These are phyloP conservation scores for Pestalotiopsis sp. DNA, from an alignment of 2,329 filamentous ascomycete species.

Conservation along the genomic window DNA sequence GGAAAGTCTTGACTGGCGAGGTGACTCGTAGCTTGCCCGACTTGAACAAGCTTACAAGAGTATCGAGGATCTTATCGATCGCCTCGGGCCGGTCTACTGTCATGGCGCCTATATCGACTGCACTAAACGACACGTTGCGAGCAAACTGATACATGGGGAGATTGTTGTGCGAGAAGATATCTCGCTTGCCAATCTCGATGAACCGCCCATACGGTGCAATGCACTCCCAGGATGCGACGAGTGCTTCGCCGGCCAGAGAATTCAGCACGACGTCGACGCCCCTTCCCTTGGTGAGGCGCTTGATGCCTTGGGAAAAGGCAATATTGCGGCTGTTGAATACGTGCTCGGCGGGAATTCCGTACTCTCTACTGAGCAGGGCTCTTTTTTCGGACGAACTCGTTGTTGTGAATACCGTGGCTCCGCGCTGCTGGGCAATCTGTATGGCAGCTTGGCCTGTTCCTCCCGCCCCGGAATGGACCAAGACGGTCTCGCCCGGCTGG, in stretches of 20 bases:
- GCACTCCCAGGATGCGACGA: conserved; percentile 29
- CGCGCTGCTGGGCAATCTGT: conserved; percentile 3
- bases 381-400: conserved; percentile 27
- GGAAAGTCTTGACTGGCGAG: too few relatives aligned
- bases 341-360: conserved; percentile 24
- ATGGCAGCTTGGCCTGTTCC: conserved; percentile 16
- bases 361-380: conserved; percentile 22
- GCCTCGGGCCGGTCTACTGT: too few relatives aligned
- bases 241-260: conserved; percentile 10
- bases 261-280: conserved; percentile 10
- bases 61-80: too few relatives aligned
- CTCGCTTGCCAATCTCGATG: conserved; percentile 31
- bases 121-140: conserved; percentile 28
- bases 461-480: conserved; percentile 19
- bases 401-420: conserved; percentile 26
- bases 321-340: conserved; percentile 26
- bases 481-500: conserved; percentile 7
- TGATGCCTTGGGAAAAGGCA: conserved; percentile 23
- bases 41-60: too few relatives aligned
- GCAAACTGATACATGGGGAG: conserved; percentile 37
- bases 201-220: conserved; percentile 32
- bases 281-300: conserved; percentile 14
- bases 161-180: conserved; percentile 28
- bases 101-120: too few relatives aligned
- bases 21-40: too few relatives aligned